Percentiles rank a stretch among this genome's conserved stretches.
These are phyloP conservation scores for Pyricularia grisea DNA, from an alignment of 2,329 filamentous ascomycete species.

Conservation along the genomic window DNA sequence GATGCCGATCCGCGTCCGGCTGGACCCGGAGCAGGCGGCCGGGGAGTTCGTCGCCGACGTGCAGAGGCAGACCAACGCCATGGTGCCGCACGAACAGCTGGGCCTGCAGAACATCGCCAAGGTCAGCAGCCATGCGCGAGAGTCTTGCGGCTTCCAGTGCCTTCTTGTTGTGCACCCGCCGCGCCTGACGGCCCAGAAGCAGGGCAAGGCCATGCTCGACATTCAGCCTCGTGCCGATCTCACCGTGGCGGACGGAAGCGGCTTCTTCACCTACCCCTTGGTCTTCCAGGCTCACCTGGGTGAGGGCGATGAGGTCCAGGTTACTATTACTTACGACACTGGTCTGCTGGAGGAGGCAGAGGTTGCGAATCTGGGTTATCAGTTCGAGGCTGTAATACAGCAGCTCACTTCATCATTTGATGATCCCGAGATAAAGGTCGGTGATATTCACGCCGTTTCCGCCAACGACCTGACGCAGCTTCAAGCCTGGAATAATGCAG, in stretches of 20 bases:
- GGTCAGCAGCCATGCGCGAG: not conserved
- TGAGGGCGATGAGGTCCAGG: not conserved
- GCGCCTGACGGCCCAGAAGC: not conserved
- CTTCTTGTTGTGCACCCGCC: not conserved
- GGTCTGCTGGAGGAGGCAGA: not conserved
- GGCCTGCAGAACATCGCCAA: not conserved
- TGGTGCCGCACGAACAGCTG: slow-evolving; percentile 1
- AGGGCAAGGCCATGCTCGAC: slow-evolving; percentile 14
- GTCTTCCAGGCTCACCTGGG: slow-evolving; percentile 1
- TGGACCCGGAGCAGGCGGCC: slow-evolving; percentile 9
- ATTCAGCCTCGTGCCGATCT: not conserved
- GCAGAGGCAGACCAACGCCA: not conserved
- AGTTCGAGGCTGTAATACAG: not conserved
- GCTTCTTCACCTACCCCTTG: slow-evolving; percentile 7
- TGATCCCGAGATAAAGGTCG: not conserved
- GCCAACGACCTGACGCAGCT: slow-evolving; percentile 1
- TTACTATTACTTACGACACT: not conserved
- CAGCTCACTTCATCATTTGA: not conserved
- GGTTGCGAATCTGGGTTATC: not conserved
- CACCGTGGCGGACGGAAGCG: not conserved
- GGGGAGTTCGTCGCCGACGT: not conserved
- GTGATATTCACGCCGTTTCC: slow-evolving; percentile 1
- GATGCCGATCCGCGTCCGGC: slow-evolving; percentile 20
- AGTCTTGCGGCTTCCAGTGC: not conserved
- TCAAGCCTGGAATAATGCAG: not conserved